Base-by-base conservation (phyloP, 495 filamentous ascomycete genomes). In the Penicillium verhagenii region DNA sequence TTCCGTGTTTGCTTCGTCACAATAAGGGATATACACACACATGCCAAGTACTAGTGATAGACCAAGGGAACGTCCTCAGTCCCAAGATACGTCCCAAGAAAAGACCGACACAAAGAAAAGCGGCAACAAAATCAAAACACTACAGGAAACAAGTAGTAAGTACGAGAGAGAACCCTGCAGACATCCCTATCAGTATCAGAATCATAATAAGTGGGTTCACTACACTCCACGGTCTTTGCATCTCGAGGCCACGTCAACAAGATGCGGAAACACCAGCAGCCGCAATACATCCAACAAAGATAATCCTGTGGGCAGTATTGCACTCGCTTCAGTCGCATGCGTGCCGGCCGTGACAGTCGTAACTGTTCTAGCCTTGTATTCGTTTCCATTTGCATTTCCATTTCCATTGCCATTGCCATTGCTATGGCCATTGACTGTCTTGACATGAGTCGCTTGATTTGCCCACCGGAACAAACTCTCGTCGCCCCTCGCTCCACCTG, bases 381-480 rank as follows among this genome's bases (percentile, higher is more conserved):
- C 29, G 18, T 33, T 20, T 8, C 28, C 16, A 6, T 33, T 4
- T 18, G n/a, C 46, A 21, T 31, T 33, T 16, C 7, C 10, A 25
- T 14, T 29, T 21, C 18, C 18, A 20, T 35, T 38, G 0, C 10
- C 47, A 50, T 55, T 23, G 18, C 42, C 40, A 33, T 50, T 35
- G 10, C 14, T 18, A 33, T 14, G 19, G 11, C 88, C 74, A 3
- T 56, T 54, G n/a, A 70, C 64, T 16, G 64, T 63, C 1, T 66
- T 24, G 28, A 25, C 21, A 5, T n/a, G 26, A 13, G 19, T 71
- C 23, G 93, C 66, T 9, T 77, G 65, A 72, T 94, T 91, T 16
- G 91, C 92, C 92, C 91, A 96, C 28, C 83, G 86, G 69, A 91
- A 96, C 46, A 94, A 79, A 52, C 86, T 82, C 58, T 96, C 91